These are phyloP conservation scores for Coemansia brasiliensis DNA, from an alignment of 192 early-diverging fungal species.

Conservation along the genomic window DNA sequence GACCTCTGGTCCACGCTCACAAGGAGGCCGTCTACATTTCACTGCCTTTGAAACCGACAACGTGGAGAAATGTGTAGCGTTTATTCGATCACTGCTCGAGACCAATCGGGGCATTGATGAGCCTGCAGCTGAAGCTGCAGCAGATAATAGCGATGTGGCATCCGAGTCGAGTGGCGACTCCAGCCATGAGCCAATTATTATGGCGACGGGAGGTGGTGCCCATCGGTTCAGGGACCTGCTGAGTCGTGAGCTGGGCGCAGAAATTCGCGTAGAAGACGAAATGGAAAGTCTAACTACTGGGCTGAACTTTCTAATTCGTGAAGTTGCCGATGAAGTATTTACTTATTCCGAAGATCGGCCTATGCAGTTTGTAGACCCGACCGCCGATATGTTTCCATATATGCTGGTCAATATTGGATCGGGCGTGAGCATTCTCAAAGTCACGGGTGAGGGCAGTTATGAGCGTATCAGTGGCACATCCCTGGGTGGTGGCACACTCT, in stretches of 20 bases:
- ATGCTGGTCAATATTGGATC: constrained; percentile 97
- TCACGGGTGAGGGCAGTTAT: constrained; percentile 80
- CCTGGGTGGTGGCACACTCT: constrained; percentile 93
- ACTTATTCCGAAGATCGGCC: constrained; percentile 79
- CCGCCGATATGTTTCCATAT: constrained; percentile 78
- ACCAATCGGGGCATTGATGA: constrained; percentile 1
- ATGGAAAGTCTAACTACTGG: constrained; percentile 86
- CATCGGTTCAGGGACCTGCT: constrained; percentile 75
- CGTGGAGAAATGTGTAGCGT: constrained; percentile 85
- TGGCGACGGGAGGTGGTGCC: constrained; percentile 88
- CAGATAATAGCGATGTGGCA: too few relatives aligned
- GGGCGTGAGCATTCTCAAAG: constrained; percentile 94
- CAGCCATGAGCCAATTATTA: constrained; percentile 54
- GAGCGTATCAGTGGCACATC: constrained; percentile 88
- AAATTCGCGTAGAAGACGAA: constrained; percentile 85
- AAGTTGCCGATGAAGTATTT: constrained; percentile 93
- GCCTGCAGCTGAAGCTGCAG: too few relatives aligned
- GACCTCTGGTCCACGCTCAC: constrained; percentile 46
- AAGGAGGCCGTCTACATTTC: constrained; percentile 89
- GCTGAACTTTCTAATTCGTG: constrained; percentile 87
- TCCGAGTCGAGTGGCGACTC: neutral
- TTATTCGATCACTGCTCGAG: constrained; percentile 69
- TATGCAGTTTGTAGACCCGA: constrained; percentile 63
- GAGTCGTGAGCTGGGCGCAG: constrained; percentile 65
- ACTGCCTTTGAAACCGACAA: constrained; percentile 91